Percentiles rank a stretch among this genome's conserved stretches.
Conservation (phyloP, 768 basidiomycete genomes). For the Leccinum pellstonianum region DNA sequence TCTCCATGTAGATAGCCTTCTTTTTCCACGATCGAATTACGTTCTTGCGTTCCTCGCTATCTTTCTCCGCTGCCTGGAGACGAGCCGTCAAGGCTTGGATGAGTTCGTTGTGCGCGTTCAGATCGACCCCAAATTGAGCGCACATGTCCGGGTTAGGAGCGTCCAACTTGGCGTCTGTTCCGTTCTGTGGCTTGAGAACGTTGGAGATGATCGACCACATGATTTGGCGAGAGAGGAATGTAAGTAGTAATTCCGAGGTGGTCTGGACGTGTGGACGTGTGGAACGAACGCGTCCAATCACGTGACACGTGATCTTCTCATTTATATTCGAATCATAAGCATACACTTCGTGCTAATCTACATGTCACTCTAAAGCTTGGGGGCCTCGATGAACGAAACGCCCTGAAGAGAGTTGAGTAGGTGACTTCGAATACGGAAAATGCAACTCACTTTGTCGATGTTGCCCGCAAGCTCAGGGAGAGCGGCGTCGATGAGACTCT, state of each 20-base stretch:
- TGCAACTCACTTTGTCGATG: constrained; percentile 61
- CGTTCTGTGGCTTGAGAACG: constrained; percentile 47
- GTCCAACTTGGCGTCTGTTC: constrained; percentile 20
- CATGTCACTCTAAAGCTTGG: constrained; percentile 27
- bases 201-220: constrained; percentile 68
- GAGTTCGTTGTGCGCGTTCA: constrained; percentile 70
- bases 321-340: neutral
- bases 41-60: constrained; percentile 57
- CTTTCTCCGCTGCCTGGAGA: constrained; percentile 55
- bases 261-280: neutral
- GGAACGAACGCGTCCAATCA: neutral
- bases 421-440: neutral
- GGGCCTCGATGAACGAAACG: constrained; percentile 23
- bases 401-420: constrained; percentile 19
- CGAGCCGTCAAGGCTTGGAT: constrained; percentile 59
- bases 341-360: constrained; percentile 7
- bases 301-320: neutral
- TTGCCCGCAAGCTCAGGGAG: constrained; percentile 74
- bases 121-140: constrained; percentile 73
- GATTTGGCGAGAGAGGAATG: neutral
- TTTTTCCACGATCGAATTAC: constrained; percentile 67
- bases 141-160: constrained; percentile 49
- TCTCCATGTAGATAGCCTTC: constrained; percentile 74
- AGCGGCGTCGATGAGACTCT: constrained; percentile 73
- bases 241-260: neutral